Evolutionary conservation across 2,329 filamentous ascomycete species (phyloP), one percentile per base, ranked within the genome.

Genomic region (Trematosphaeria pertusa): DNA sequence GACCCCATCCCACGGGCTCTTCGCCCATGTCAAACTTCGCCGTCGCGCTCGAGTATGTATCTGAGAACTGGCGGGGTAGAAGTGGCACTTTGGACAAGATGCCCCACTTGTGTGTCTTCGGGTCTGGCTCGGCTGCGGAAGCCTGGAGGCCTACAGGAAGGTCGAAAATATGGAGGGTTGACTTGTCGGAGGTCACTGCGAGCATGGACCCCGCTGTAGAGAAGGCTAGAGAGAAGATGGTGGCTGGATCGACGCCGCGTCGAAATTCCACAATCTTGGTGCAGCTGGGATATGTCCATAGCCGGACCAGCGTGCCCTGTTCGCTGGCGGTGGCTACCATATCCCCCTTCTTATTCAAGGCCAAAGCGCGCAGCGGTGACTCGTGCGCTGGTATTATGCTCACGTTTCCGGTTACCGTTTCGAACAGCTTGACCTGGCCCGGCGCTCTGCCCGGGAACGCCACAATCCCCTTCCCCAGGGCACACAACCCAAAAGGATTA

Each of bases 111-210:
- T 70, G 64, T 20, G 56, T 56, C 35, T 64, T 56, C 10, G 58
- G 49, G 33, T 68, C 60, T 12, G 49, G 40, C 15, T 64, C 45
- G 58, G 65, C 17, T 9, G 40, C 20, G 28, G 40, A 26, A 7
- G 51, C 36, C 5, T 36, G 41, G 2, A 46, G 43, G 9, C 52
- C 48, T 3, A 46, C 37, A 52, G 87, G 87, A 1, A 97, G 80
- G 64, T 97, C 91, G 67, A 97, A 99, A 28, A 99, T 82, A 72
- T 99, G 94, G 9, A 99, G 79, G 0, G 92, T 99, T 5, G 90
- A 92, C 74, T 97, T 99, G 78, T 99, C 94, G 1, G 92, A 97
- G 1, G 93, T 97, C 52, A 91, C 93, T 19, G 94, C 94, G 9
- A 97, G 81, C 65, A 91, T 82, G 33, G 81, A 83, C 40, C 88